phyloP scores from a whole-genome alignment of 2,329 filamentous ascomycete genomes.

The Diaporthe ampelina region DNA sequence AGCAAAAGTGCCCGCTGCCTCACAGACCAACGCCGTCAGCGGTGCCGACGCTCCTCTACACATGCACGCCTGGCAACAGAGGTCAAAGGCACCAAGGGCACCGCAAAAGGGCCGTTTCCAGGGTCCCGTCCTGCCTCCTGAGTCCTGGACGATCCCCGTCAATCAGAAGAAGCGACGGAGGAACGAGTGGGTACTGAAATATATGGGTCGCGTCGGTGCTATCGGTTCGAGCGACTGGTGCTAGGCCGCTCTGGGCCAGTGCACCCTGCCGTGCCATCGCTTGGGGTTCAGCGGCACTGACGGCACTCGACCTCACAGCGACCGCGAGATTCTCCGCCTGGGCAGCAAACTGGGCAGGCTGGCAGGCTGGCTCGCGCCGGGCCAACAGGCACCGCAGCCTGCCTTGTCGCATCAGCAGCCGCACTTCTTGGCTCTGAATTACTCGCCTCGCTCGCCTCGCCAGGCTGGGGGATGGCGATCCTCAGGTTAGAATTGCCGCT shows the following conservation, averaged over 20 bases:
- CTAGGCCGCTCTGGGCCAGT: conserved; percentile 29
- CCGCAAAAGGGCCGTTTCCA: conserved; percentile 40
- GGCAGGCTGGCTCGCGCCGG: not conserved
- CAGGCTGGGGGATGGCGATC: conserved; percentile 30
- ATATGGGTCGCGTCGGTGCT: conserved; percentile 33
- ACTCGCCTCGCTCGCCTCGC: conserved; percentile 26
- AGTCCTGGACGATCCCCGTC: conserved; percentile 26
- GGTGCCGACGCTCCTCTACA: not conserved
- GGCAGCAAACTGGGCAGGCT: conserved; percentile 1
- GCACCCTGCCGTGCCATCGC: conserved; percentile 28
- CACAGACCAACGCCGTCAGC: conserved; percentile 20
- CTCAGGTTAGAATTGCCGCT: conserved; percentile 27
- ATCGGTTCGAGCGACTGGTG: conserved; percentile 33
- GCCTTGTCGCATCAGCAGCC: conserved; percentile 1
- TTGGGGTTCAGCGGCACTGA: conserved; percentile 33
- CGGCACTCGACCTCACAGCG: conserved; percentile 32
- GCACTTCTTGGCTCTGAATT: conserved; percentile 25
- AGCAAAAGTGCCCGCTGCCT: conserved; percentile 7
- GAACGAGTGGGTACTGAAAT: conserved; percentile 23
- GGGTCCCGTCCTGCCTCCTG: conserved; percentile 30
- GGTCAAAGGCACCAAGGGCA: not conserved
- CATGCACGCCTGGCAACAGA: not conserved
- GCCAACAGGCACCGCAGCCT: conserved; percentile 5
- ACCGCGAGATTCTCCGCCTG: conserved; percentile 23
- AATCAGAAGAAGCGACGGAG: conserved; percentile 33